phyloP scores from a whole-genome alignment of 2,329 filamentous ascomycete species.

The Penicillium sp. region DNA sequence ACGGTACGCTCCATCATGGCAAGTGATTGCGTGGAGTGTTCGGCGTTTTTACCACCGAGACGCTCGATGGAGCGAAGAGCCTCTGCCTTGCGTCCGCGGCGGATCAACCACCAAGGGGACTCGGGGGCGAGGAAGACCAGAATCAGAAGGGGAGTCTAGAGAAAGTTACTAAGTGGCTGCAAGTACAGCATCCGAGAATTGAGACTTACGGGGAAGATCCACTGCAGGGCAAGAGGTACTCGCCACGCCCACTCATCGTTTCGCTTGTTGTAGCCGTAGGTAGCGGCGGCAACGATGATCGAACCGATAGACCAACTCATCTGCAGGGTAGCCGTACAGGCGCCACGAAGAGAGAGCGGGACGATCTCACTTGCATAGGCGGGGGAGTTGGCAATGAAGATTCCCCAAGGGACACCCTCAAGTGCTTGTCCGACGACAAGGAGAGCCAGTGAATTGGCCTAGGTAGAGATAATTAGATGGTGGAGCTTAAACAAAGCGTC shows the following conservation, averaged over 20 bases:
- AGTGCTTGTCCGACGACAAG: constrained; percentile 34
- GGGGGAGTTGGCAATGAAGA: constrained; percentile 32
- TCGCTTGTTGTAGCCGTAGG: constrained; percentile 22
- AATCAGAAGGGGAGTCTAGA: constrained; percentile 28
- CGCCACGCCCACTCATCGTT: constrained; percentile 27
- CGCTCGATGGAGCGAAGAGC: constrained; percentile 26
- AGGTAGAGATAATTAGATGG: neutral
- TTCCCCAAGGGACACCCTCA: constrained; percentile 32
- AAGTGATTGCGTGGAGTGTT: constrained; percentile 21
- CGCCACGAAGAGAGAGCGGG: constrained; percentile 27
- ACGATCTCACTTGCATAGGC: constrained; percentile 31
- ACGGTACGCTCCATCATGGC: constrained; percentile 37
- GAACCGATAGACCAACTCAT: constrained; percentile 33
- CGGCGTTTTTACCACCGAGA: constrained; percentile 18
- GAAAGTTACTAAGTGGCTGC: neutral
- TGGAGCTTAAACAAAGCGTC: neutral
- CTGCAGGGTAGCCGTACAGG: constrained; percentile 27
- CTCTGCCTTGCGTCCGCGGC: constrained; percentile 25
- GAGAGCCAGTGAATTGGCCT: constrained; percentile 43
- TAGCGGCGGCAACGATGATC: constrained; percentile 28
- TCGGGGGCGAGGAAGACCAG: constrained; percentile 29
- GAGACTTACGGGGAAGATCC: constrained; percentile 31
- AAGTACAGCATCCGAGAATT: neutral
- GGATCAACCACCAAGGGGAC: constrained; percentile 31
- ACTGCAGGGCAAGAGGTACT: constrained; percentile 29